These are phyloP conservation scores for Colletotrichum viniferum DNA, from an alignment of 2,329 filamentous ascomycete genomes.

Conservation along the genomic window DNA sequence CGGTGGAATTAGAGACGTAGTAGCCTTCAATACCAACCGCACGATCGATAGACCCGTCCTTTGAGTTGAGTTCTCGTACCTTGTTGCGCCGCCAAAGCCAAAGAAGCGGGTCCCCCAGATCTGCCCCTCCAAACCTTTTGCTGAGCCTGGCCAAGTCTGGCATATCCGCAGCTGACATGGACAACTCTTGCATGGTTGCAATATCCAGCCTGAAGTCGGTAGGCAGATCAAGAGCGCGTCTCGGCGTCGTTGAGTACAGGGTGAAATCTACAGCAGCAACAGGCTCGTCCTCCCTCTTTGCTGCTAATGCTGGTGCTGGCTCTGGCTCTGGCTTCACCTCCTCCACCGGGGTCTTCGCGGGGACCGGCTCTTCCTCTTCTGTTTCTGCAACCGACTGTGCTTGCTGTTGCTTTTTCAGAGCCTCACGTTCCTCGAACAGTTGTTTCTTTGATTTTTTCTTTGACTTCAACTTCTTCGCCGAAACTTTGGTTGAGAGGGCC, in stretches of 20 bases:
- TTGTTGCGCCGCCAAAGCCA: slow-evolving; percentile 64
- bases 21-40: slow-evolving; percentile 62
- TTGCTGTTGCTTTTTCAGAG: slow-evolving; percentile 61
- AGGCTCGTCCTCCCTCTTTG: slow-evolving; percentile 38
- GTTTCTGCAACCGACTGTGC: slow-evolving; percentile 42
- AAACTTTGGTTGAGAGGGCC: slow-evolving; percentile 46
- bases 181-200: slow-evolving; percentile 46
- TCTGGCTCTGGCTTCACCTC: slow-evolving; percentile 34
- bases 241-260: slow-evolving; percentile 53
- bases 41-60: slow-evolving; percentile 27
- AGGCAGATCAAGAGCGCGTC: slow-evolving; percentile 50
- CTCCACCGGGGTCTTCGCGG: slow-evolving; percentile 31
- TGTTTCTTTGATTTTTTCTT: slow-evolving; percentile 85
- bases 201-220: slow-evolving; percentile 50
- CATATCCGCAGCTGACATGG: slow-evolving; percentile 47
- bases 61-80: slow-evolving; percentile 58
- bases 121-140: slow-evolving; percentile 48
- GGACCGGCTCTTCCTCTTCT: slow-evolving; percentile 26
- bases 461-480: slow-evolving; percentile 64
- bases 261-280: slow-evolving; percentile 42
- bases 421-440: slow-evolving; percentile 70
- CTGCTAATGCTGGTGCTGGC: not conserved
- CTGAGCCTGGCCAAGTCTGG: slow-evolving; percentile 55
- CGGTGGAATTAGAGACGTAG: slow-evolving; percentile 86
- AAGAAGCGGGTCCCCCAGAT: slow-evolving; percentile 55